Evolutionary conservation across 805 yeast genomes (phyloP), one percentile per base, ranked within the genome.

Genomic region (Saccharomycopsis sp.): DNA sequence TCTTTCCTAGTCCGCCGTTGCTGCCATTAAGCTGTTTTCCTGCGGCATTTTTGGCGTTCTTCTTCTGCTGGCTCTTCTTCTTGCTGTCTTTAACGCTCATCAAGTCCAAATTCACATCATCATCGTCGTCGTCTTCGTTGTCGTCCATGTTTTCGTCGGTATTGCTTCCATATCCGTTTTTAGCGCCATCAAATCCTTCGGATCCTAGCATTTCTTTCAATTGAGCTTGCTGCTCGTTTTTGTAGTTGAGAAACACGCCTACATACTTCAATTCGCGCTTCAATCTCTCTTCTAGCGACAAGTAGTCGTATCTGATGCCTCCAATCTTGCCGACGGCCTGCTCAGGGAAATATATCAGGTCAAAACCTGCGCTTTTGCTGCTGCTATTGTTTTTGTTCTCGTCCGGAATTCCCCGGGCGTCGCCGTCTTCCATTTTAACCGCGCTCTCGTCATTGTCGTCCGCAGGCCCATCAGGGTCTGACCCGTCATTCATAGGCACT

Each of bases 261-360:
- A 94, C 89, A 68, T 87, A 90, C 64, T 88, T 84, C 65, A 94
- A 76, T 69, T 94, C 99, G 53, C 96, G 78, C 68, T 89, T 87
- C 58, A 94, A 73, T 42, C 98, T 74, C 64, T 93, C 96, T 67
- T 94, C 99, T 42, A 94, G 79, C 0, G 92, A 79, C 49, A 79
- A 80, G 69, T 89, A 94, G 66, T 90, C 96, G 2, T 81, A 76
- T 67, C 72, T 78, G 58, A 67, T 74, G 69, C 64, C 65, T 20
- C 76, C 72, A 3, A 78, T 74, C 61, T 75, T 77, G 80, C 81
- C 78, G 1, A 79, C 78, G 56, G 69, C 82, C 61, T 68, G 82
- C 64, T 68, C 79, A 12, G 74, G 73, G 14, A 73, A 54, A 0
- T 25, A 61, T 1, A 59, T 68, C 20, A 64, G 68, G 19, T 65